Evolutionary conservation across 768 basidiomycete genomes (phyloP).

Genomic region (Aureoboletus auriporus): DNA sequence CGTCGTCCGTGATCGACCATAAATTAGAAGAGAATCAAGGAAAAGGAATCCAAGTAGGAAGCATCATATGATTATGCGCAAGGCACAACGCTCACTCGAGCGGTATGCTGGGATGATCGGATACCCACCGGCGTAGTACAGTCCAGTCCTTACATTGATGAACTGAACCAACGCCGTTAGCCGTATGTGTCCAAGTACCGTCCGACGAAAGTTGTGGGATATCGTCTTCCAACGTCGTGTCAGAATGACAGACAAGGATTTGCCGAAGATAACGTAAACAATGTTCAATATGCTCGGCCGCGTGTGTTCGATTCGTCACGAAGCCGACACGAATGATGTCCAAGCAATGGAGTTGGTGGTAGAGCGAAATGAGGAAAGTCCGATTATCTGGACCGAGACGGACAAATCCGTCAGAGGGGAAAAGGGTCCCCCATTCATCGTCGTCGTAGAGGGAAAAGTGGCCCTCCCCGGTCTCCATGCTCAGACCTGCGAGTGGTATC

Average conservation of each 20-base stretch:
- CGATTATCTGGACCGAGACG: slow-evolving; percentile 32
- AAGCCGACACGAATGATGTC: slow-evolving; percentile 32
- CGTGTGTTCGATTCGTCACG: slow-evolving; percentile 19
- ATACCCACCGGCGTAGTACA: slow-evolving; percentile 24
- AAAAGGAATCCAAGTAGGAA: too few relatives aligned
- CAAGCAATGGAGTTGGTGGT: slow-evolving; percentile 49
- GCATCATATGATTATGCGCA: too few relatives aligned
- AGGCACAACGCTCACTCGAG: slow-evolving; percentile 9
- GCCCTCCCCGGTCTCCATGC: slow-evolving; percentile 19
- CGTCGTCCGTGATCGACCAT: too few relatives aligned
- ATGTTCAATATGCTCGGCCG: slow-evolving; percentile 32
- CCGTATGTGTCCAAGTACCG: slow-evolving; percentile 24
- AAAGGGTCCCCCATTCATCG: slow-evolving; percentile 34
- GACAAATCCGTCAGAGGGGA: slow-evolving; percentile 31
- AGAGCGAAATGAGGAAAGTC: slow-evolving; percentile 35
- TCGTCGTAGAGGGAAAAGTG: slow-evolving; percentile 32
- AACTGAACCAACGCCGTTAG: slow-evolving; percentile 27
- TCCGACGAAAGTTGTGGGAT: slow-evolving; percentile 22
- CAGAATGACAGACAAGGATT: slow-evolving; percentile 34
- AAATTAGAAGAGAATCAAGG: too few relatives aligned
- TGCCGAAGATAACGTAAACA: slow-evolving; percentile 40
- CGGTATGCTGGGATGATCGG: slow-evolving; percentile 26
- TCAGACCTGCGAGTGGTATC: slow-evolving; percentile 27
- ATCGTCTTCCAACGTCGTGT: slow-evolving; percentile 36
- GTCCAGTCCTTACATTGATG: slow-evolving; percentile 35